Evolutionary conservation across 495 filamentous ascomycete species (phyloP), one percentile per base, ranked within the genome.

Genomic region (Lasiosphaeria miniovina): DNA sequence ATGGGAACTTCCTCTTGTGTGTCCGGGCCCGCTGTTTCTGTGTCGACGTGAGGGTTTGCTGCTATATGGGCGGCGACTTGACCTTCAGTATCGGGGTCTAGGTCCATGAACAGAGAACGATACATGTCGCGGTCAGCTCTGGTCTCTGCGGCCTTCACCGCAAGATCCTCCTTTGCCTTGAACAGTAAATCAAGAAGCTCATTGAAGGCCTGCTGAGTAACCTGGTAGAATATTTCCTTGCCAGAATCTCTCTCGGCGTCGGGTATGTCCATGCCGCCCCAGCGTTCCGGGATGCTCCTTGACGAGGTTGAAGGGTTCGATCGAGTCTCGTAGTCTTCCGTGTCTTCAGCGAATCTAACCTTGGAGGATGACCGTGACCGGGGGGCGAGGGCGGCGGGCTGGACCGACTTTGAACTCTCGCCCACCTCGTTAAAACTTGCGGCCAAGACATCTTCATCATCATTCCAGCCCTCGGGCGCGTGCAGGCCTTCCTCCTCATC

Each of bases 131-230:
- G 86, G 55, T 85, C 77, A 24, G 74, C 71, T 57, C 84, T 86
- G 1, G 85, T 90, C 14, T 82, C 77, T 43, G 83, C 81, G 8
- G 83, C 86, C 53, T 88, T 81, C 61, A 96, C 76, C 8, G 91
- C 85, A 7, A 89, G 70, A 58, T 90, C 86, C 73, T 98, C 94
- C 61, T 88, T 88, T 12, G 31, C 77, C 63, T 86, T 86, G 77
- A 98, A 98, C 0, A 98, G 76, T 9, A 85, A 77, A 68, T 96
- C 90, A 5, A 98, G 82, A 4, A 98, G 77, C 70, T 98, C 91
- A 67, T 97, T 96, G 71, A 96, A 88, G 1, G 89, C 91, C 67
- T 96, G 87, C 66, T 96, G 90, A 0, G 88, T 90, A 15, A 93
- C 86, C 67, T 96, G 90, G 66, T 94, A 96, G 6, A 98, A 76